Evolutionary conservation across 2,329 filamentous ascomycete species (phyloP), one percentile per base, ranked within the genome.

Genomic region (Capronia epimyces): DNA sequence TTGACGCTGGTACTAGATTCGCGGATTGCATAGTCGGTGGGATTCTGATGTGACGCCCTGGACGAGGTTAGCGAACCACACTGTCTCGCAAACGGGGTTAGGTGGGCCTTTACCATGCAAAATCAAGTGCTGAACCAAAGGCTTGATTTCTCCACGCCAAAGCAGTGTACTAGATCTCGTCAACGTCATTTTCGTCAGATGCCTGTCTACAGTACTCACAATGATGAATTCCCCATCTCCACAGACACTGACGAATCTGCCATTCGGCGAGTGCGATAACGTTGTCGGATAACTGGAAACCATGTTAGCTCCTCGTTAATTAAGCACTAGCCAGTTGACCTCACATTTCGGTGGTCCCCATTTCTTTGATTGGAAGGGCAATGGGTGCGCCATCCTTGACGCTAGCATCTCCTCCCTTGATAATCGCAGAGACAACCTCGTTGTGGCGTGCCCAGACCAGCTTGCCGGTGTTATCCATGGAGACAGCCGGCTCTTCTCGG

Each of bases 201-300:
- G 22, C 13, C 18, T 5, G 24, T 12, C 3, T 22, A 25, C 7
- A 24, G 22, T 39, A 39, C 53, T 56, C 31, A 56, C 53, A 64
- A 97, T 95, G 68, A 97, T 97, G 73, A 96, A 98, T 71, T 98
- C 93, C 56, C 93, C 93, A 67, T 98, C 93, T 60, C 93, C 93
- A 60, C 91, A 97, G 2, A 90, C 84, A 15, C 86, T 86, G 43
- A 93, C 87, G 61, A 93, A 93, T 54, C 89, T 83, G 45, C 89
- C 89, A 62, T 98, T 98, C 29, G 93, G 88, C n/a, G 90, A 96
- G 73, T 98, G 93, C 29, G 89, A 80, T 45, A 98, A 79, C 0
- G 89, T 95, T 66, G 96, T 90, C 1, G 93, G 93, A 34, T 62
- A 60, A 32, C 53, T 56, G 22, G 9, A 37, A 18, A 6, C 25